Conservation (phyloP, 805 yeast genomes). For the Lipomyces sp. region DNA sequence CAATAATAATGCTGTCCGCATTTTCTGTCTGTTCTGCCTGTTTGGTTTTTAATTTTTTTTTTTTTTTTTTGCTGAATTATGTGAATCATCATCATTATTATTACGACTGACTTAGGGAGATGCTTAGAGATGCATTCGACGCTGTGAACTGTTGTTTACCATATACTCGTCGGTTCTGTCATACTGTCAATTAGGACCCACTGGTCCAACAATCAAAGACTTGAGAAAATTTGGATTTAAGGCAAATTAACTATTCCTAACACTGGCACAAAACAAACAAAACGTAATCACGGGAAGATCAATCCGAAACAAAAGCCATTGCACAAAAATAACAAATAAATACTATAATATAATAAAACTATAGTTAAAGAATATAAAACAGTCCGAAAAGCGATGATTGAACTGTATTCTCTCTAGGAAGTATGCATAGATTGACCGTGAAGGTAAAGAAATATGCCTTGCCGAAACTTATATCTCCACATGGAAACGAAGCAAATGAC, state of each 20-base stretch:
- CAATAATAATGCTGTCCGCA: no score
- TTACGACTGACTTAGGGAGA: neutral
- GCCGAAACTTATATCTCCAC: constrained; percentile 4
- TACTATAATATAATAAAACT: neutral
- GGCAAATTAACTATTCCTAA: neutral
- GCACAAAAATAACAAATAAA: neutral
- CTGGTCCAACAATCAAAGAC: neutral
- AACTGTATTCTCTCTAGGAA: neutral
- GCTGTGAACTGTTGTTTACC: neutral
- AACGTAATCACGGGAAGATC: neutral
- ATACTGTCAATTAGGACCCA: neutral
- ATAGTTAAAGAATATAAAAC: neutral
- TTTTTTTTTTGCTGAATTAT: neutral
- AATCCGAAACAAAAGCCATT: neutral
- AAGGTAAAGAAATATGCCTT: neutral
- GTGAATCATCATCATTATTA: neutral
- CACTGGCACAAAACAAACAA: neutral
- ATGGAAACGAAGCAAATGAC: neutral
- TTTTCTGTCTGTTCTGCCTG: no score
- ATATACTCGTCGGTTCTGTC: neutral
- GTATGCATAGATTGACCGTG: neutral
- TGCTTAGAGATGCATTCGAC: neutral
- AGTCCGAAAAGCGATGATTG: neutral
- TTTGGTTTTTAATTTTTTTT: no score
- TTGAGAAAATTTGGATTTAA: neutral